Evolutionary conservation across 371 early-diverging fungal species (phyloP).

Genomic region (Lichtheimia hyalospora): DNA sequence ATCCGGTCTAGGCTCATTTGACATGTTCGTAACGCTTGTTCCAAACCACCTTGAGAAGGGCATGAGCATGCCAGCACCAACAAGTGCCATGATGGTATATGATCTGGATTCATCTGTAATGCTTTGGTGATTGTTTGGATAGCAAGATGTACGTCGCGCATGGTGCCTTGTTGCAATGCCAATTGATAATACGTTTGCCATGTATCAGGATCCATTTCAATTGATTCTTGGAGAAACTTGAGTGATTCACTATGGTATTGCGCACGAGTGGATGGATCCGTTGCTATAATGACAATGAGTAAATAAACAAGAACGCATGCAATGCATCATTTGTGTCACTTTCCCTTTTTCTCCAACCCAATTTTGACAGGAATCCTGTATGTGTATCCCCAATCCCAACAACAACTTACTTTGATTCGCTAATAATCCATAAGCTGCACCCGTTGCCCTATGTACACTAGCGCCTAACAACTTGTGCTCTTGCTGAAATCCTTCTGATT

Average conservation of each 20-base stretch:
- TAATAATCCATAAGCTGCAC: slow-evolving; percentile 56
- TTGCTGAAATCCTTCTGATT: background rate
- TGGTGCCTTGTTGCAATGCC: slow-evolving; percentile 80
- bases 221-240: slow-evolving; percentile 57
- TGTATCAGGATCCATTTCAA: slow-evolving; percentile 41
- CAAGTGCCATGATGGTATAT: slow-evolving; percentile 85
- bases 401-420: slow-evolving; percentile 57
- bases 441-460: slow-evolving; percentile 2
- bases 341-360: too few relatives aligned
- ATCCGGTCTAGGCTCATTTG: slow-evolving; percentile 69
- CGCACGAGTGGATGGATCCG: slow-evolving; percentile 68
- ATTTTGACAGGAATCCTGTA: too few relatives aligned
- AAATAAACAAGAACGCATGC: background rate
- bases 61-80: slow-evolving; percentile 76
- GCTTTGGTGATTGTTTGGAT: slow-evolving; percentile 63
- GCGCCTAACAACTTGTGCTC: slow-evolving; percentile 20
- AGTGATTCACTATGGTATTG: slow-evolving; percentile 68
- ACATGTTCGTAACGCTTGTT: slow-evolving; percentile 71
- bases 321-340: background rate
- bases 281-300: slow-evolving; percentile 31
- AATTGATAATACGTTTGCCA: slow-evolving; percentile 75
- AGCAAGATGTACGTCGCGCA: slow-evolving; percentile 76
- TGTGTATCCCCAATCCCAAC: background rate
- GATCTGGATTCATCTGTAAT: slow-evolving; percentile 57
- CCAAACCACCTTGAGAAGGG: slow-evolving; percentile 33